Evolutionary conservation across 2,329 filamentous ascomycete species (phyloP).

Genomic region (Atkinsonella texensis): DNA sequence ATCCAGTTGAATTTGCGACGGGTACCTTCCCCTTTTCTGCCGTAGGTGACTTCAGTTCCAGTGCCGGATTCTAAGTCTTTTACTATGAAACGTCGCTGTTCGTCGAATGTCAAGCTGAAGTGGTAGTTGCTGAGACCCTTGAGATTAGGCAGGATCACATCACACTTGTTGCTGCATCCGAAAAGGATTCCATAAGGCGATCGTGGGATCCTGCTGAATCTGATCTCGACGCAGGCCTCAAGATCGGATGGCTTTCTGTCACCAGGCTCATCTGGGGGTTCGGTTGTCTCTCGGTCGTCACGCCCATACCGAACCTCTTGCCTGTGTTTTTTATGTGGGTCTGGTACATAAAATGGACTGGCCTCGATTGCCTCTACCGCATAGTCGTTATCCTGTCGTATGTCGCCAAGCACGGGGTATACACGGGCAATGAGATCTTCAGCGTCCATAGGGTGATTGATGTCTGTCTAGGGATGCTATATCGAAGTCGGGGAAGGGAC

Average conservation of each 20-base stretch:
- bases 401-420: not conserved
- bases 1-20: conserved; percentile 14
- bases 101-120: conserved; percentile 13
- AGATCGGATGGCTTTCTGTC: not conserved
- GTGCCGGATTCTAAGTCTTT: conserved; percentile 11
- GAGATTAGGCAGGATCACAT: conserved; percentile 8
- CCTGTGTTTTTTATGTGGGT: not conserved
- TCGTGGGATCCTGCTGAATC: conserved; percentile 9
- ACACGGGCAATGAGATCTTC: conserved; percentile 7
- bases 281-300: conserved; percentile 4
- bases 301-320: conserved; percentile 1
- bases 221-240: conserved; percentile 6
- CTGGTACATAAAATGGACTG: conserved; percentile 1
- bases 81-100: conserved; percentile 8
- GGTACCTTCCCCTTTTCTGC: conserved; percentile 7
- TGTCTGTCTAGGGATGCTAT: not conserved
- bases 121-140: conserved; percentile 7
- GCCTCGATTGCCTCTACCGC: not conserved
- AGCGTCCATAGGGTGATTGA: conserved; percentile 4
- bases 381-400: not conserved
- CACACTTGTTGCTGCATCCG: conserved; percentile 7
- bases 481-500: not conserved
- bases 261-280: not conserved
- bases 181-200: conserved; percentile 9
- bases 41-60: conserved; percentile 16